phyloP scores from a whole-genome alignment of 2,329 filamentous ascomycete species.

The Xylaria sp. region DNA sequence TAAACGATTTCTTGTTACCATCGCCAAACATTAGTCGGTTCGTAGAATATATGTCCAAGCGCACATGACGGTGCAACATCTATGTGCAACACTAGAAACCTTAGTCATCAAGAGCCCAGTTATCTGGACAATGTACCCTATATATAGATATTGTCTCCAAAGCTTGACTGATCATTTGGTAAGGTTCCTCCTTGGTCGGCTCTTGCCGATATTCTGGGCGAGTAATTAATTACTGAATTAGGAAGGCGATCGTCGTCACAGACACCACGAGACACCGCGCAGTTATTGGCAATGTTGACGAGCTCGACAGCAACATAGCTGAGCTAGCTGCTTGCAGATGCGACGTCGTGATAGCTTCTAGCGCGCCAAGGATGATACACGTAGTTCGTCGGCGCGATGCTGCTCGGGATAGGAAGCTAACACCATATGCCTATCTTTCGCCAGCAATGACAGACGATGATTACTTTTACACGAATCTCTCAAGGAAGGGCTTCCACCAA shows the following conservation, averaged over 20 bases:
- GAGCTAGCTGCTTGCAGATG: slow-evolving; percentile 35
- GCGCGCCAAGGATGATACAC: slow-evolving; percentile 30
- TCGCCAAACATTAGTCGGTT: neutral
- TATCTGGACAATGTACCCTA: slow-evolving; percentile 3
- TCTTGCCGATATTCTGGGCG: slow-evolving; percentile 27
- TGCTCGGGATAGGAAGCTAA: slow-evolving; percentile 33
- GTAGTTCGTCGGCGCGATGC: slow-evolving; percentile 36
- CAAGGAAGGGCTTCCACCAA: slow-evolving; percentile 20
- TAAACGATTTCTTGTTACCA: neutral
- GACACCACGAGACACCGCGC: slow-evolving; percentile 44
- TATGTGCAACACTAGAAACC: slow-evolving; percentile 5
- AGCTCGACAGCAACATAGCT: slow-evolving; percentile 28
- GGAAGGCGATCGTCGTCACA: slow-evolving; percentile 43
- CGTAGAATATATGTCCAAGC: slow-evolving; percentile 3
- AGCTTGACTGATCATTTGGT: slow-evolving; percentile 35
- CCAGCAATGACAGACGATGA: slow-evolving; percentile 19
- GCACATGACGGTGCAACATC: slow-evolving; percentile 4
- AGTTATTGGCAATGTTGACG: slow-evolving; percentile 28
- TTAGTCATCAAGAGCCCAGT: slow-evolving; percentile 29
- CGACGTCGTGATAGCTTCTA: slow-evolving; percentile 41
- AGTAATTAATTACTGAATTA: slow-evolving; percentile 40
- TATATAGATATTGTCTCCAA: slow-evolving; percentile 19
- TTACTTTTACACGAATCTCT: slow-evolving; percentile 16
- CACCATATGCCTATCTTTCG: slow-evolving; percentile 28
- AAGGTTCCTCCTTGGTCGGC: slow-evolving; percentile 32